A percentile compares a stretch with the other conserved stretches of the same genome.
phyloP scores from a whole-genome alignment of 2,329 filamentous ascomycete species.

The Alternaria infectoria region DNA sequence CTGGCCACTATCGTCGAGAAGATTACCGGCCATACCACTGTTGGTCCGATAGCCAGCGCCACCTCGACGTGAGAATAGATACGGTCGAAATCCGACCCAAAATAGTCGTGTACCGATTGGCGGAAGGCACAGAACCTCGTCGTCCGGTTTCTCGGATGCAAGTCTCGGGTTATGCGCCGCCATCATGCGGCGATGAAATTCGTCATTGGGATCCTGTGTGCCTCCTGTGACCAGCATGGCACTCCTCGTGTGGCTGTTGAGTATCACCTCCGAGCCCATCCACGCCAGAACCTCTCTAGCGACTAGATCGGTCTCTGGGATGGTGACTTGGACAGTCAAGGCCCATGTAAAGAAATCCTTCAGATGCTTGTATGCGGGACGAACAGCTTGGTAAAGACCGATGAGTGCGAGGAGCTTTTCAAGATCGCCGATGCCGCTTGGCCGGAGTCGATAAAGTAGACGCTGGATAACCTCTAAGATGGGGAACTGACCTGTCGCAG shows the following conservation, averaged over 20 bases:
- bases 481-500: slow-evolving; percentile 23
- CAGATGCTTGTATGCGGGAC: slow-evolving; percentile 22
- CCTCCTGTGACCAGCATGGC: slow-evolving; percentile 31
- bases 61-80: slow-evolving; percentile 29
- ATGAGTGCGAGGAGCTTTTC: slow-evolving; percentile 32
- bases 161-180: background rate
- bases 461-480: slow-evolving; percentile 40
- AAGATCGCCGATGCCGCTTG: slow-evolving; percentile 19
- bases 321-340: slow-evolving; percentile 28
- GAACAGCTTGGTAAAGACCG: slow-evolving; percentile 31
- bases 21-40: background rate
- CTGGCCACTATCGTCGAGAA: slow-evolving; percentile 14
- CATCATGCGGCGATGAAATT: slow-evolving; percentile 3
- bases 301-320: slow-evolving; percentile 32
- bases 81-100: slow-evolving; percentile 40
- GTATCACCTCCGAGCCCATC: slow-evolving; percentile 35
- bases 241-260: slow-evolving; percentile 24
- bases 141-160: background rate
- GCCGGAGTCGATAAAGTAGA: slow-evolving; percentile 27
- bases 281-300: slow-evolving; percentile 34
- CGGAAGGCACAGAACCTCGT: slow-evolving; percentile 21
- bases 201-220: slow-evolving; percentile 9
- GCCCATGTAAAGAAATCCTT: slow-evolving; percentile 27
- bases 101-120: slow-evolving; percentile 33
- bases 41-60: background rate